Evolutionary conservation across 371 early-diverging fungal species (phyloP), one percentile per base, ranked within the genome.

Genomic region (Catenaria anguillulae): DNA sequence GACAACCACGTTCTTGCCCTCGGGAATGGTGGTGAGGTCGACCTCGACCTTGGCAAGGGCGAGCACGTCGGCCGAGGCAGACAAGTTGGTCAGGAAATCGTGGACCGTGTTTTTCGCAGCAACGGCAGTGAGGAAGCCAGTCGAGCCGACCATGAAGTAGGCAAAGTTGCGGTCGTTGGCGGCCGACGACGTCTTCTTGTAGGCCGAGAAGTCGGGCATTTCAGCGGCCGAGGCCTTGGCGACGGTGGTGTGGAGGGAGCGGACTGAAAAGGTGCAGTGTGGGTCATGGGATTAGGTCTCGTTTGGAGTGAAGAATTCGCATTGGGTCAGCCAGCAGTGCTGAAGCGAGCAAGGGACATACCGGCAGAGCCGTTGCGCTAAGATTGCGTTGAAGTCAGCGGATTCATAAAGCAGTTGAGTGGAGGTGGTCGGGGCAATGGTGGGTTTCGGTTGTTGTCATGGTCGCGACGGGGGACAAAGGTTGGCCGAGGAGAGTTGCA

Each of bases 11-110:
- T 94, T 94, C 81, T 90, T 93, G 63, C 96, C 97, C 68, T 93
- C 90, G 42, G 97, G 97, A 71, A 97, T 92, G 55, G 85, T 68
- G 65, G 75, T 78, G 71, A 92, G 76, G 60, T 93, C 91, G 35
- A 97, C 87, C 81, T 97, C 97, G 40, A 90, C 90, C 84, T 93
- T 94, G 70, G 95, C 93, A 77, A 96, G 76, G 63, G 97, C 97
- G 74, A 97, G 79, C 37, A 94, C 95, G 82, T 96, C 96, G 62
- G 93, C 93, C 40, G 96, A 91, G 54, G 97, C 93, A 42, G 91
- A 80, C 85, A 95, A 79, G 78, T 88, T 87, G 70, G 85, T 76
- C 68, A 92, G 77, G 71, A 91, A 91, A 66, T 92, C 92, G 62
- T 82, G 82, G 60, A 94, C 94, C 60, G 91, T 85, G 69, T 88